Conservation (phyloP, 148 eudicot genomes). For the Fagopyrum tataricum region DNA sequence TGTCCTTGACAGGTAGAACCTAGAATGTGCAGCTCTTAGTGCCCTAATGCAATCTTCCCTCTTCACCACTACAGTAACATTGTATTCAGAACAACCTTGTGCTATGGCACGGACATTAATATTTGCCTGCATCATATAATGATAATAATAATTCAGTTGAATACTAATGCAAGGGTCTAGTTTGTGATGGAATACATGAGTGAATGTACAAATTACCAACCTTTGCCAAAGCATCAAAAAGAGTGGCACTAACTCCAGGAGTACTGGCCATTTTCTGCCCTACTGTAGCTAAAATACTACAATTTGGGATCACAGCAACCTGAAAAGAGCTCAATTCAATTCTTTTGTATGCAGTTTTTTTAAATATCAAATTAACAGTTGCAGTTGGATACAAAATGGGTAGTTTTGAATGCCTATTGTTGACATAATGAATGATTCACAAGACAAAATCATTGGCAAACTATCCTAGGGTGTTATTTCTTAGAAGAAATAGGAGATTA, state of each 20-base stretch:
- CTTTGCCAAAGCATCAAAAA: slow-evolving; percentile 91
- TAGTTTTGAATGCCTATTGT: background rate
- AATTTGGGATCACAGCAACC: slow-evolving; percentile 80
- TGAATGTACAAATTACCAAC: slow-evolving; percentile 28
- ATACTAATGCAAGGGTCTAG: background rate
- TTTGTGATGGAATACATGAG: background rate
- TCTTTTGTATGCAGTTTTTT: background rate
- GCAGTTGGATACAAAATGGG: background rate
- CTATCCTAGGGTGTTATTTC: background rate
- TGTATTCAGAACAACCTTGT: slow-evolving; percentile 98
- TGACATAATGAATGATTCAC: background rate
- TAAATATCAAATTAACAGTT: background rate
- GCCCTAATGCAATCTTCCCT: slow-evolving; percentile 92
- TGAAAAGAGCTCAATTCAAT: slow-evolving; percentile 27
- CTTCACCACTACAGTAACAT: slow-evolving; percentile 80
- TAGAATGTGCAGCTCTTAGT: slow-evolving; percentile 82
- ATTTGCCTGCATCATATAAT: slow-evolving; percentile 64
- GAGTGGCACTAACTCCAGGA: slow-evolving; percentile 96
- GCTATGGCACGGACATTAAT: slow-evolving; percentile 97
- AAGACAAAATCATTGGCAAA: background rate
- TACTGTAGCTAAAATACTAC: slow-evolving; percentile 96
- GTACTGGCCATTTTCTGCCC: slow-evolving; percentile 99
- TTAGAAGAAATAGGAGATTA: background rate
- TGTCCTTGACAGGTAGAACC: slow-evolving; percentile 90
- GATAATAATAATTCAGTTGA: background rate